A percentile compares a stretch with the other conserved stretches of the same genome.
Conservation (phyloP, 2,329 filamentous ascomycete genomes). For the Colletotrichum cuscutae region DNA sequence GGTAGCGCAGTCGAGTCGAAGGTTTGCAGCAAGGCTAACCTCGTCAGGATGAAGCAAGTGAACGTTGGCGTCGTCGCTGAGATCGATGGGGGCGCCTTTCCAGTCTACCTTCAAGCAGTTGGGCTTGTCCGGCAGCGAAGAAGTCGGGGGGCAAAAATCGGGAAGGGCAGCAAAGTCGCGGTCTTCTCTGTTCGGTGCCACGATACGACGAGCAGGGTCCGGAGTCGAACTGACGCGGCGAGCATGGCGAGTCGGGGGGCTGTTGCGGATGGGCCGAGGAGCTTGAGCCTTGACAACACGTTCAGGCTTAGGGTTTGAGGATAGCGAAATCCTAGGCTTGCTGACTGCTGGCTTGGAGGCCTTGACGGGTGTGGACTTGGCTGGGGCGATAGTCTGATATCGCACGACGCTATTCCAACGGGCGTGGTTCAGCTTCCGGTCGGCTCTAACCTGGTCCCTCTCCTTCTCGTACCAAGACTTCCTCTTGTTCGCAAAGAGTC, state of each 20-base stretch:
- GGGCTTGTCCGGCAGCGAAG: conserved; percentile 71
- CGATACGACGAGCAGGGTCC: conserved; percentile 60
- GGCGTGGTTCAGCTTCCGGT: conserved; percentile 51
- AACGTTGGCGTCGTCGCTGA: conserved; percentile 76
- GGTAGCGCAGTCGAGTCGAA: conserved; percentile 86
- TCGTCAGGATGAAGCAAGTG: conserved; percentile 83
- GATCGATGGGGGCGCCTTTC: conserved; percentile 83
- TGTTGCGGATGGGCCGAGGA: conserved; percentile 49
- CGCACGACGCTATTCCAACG: conserved; percentile 44
- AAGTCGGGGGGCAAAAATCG: conserved; percentile 77
- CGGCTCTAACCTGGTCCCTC: conserved; percentile 58
- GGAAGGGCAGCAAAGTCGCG: conserved; percentile 79
- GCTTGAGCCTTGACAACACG: conserved; percentile 49
- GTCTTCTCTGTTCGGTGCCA: conserved; percentile 80
- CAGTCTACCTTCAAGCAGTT: conserved; percentile 86
- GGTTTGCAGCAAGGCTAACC: conserved; percentile 77
- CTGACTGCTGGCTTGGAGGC: conserved; percentile 24
- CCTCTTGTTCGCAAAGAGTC: conserved; percentile 55
- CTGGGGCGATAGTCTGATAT: conserved; percentile 54
- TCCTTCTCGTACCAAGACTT: conserved; percentile 61
- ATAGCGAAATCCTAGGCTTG: conserved; percentile 4
- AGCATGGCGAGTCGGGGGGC: conserved; percentile 39
- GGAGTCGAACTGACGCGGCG: conserved; percentile 57
- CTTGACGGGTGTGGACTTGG: conserved; percentile 47
- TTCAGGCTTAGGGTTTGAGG: conserved; percentile 43